Evolutionary conservation across 257 asterid species (phyloP), one percentile per base, ranked within the genome.

Genomic region (Solanum virginianum): DNA sequence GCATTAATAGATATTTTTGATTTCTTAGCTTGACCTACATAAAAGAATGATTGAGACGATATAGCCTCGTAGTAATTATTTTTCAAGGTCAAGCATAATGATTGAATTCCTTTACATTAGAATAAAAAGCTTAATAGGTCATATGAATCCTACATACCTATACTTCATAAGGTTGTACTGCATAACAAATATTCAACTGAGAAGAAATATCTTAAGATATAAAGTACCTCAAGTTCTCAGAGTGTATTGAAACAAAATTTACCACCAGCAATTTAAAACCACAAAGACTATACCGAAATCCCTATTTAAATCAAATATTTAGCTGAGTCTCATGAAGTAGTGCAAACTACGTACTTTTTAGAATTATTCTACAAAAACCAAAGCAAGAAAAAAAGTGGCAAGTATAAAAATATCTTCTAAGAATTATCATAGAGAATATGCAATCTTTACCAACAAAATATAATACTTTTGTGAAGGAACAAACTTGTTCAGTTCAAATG

Each of bases 191-290:
- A 66, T 68, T 29, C 13, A 68, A 32, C 49, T 7, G 49, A 32
- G 47, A 68, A 68, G 8, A 29, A 66, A 12, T 51, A 36, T 36
- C 41, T 36, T 36, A 36, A 36, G 0, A 36, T 36, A 5, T 29
- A 66, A 77, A 22, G 26, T 82, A 77, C 93, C 98, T 94, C 90
- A 94, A 91, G 86, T 83, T 91, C 86, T 95, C 98, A 59, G 95
- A 87, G 86, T 94, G 93, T 88, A 88, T 62, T 3, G 97, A 94
- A 84, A 91, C 95, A 82, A 82, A 96, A 97, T 90, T 96, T 96
- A 84, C 98, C 86, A 93, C 99, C 16, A 95, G 92, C 88, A 96
- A 87, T 90, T 90, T 96, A 85, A 96, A 94, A 87, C 94, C 98
- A 56, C 98, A 96, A 56, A 95, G 93, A 84, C 91, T 95, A 86